These are phyloP conservation scores for Sphaerosporella brunnea DNA, from an alignment of 495 filamentous ascomycete species.

Conservation along the genomic window DNA sequence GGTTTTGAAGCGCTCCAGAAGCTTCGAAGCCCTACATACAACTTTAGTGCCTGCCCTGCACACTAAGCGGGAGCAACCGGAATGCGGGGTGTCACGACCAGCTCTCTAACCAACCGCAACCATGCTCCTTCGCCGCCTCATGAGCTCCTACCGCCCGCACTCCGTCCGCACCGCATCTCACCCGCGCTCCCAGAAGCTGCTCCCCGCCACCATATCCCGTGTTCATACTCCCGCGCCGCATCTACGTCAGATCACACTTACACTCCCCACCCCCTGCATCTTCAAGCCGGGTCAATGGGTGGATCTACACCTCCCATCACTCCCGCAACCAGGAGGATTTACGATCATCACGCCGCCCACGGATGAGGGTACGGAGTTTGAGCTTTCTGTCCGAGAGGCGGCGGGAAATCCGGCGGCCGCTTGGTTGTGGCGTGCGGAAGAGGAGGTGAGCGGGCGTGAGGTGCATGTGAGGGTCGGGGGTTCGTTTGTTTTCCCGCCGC, in stretches of 20 bases:
- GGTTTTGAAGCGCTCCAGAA: no score
- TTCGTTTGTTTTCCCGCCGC: conserved; percentile 13
- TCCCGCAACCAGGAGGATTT: conserved; percentile 60
- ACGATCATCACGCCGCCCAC: conserved; percentile 66
- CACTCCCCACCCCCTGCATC: background rate
- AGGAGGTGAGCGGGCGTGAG: conserved; percentile 29
- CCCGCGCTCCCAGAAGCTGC: background rate
- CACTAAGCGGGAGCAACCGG: no score
- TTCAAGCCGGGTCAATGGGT: conserved; percentile 68
- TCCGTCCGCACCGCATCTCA: background rate
- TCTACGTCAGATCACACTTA: background rate
- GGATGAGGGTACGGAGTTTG: conserved; percentile 33
- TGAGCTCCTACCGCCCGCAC: background rate
- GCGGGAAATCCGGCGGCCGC: conserved; percentile 50
- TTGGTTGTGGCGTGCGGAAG: conserved; percentile 42
- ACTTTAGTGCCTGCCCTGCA: no score
- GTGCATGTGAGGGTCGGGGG: conserved; percentile 14
- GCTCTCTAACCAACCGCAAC: no score
- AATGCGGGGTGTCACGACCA: no score
- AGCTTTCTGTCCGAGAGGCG: conserved; percentile 55
- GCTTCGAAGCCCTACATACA: no score
- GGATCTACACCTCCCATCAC: conserved; percentile 54
- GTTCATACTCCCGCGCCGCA: background rate
- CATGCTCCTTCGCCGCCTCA: no score
- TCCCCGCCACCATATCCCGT: background rate